These are phyloP conservation scores for Raffaelea arxii DNA, from an alignment of 2,329 filamentous ascomycete genomes.

Conservation along the genomic window DNA sequence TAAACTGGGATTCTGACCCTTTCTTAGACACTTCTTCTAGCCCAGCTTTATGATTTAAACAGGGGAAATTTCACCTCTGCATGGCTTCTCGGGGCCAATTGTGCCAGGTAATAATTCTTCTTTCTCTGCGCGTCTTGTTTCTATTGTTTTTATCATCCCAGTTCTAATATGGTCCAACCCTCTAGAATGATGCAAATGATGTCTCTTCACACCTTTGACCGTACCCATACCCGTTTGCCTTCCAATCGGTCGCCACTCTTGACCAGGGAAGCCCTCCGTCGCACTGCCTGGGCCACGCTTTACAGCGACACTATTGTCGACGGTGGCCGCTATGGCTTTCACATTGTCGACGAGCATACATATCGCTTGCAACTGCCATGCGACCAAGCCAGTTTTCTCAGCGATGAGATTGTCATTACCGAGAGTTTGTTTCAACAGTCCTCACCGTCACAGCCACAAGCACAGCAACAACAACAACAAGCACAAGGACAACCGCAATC, in stretches of 20 bases:
- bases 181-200: constrained; percentile 11
- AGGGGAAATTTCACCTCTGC: constrained; percentile 10
- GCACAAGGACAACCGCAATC: too few species aligned
- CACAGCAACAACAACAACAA: too few species aligned
- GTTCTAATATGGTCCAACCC: neutral
- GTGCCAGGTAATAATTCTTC: constrained; percentile 7
- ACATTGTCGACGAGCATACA: constrained; percentile 7
- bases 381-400: constrained; percentile 7
- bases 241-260: constrained; percentile 8
- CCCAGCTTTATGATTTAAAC: constrained; percentile 9
- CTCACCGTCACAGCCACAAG: too few species aligned
- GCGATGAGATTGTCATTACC: constrained; percentile 3
- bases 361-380: constrained; percentile 11
- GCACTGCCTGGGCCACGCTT: constrained; percentile 9
- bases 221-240: constrained; percentile 4
- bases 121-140: too few species aligned
- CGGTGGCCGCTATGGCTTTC: constrained; percentile 10
- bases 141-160: neutral
- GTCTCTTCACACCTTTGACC: constrained; percentile 10
- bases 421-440: constrained; percentile 3
- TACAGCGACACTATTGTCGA: constrained; percentile 9
- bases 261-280: constrained; percentile 10
- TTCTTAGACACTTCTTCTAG: constrained; percentile 2
- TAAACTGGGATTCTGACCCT: neutral
- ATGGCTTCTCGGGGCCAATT: constrained; percentile 10